These are phyloP conservation scores for Phytophthora boehmeriae DNA, from an alignment of 352 stramenopile species.

Conservation along the genomic window DNA sequence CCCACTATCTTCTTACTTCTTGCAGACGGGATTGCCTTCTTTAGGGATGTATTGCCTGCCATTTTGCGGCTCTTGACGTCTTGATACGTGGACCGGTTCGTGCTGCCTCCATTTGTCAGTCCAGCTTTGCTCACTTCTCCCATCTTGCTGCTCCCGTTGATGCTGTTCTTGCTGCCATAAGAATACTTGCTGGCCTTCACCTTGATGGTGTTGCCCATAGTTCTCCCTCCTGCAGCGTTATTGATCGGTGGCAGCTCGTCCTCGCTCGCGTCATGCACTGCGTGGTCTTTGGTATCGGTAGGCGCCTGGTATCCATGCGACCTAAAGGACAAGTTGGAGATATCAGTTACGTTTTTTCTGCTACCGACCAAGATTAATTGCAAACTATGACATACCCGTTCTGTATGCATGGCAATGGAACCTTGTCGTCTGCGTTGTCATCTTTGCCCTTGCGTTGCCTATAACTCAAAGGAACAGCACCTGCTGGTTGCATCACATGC, in stretches of 20 bases:
- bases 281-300: constrained; percentile 32
- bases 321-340: constrained; percentile 1
- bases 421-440: constrained; percentile 53
- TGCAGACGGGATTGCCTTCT: constrained; percentile 34
- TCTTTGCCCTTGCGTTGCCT: constrained; percentile 61
- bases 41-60: constrained; percentile 18
- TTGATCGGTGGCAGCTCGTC: constrained; percentile 64
- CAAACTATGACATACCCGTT: constrained; percentile 41
- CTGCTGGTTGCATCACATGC: constrained; percentile 17
- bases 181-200: constrained; percentile 39
- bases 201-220: constrained; percentile 18
- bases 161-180: constrained; percentile 25
- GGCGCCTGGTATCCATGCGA: constrained; percentile 28
- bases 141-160: constrained; percentile 29
- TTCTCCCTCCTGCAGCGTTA: constrained; percentile 14
- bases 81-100: constrained; percentile 40
- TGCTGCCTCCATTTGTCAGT: constrained; percentile 32
- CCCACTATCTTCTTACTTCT: constrained; percentile 30
- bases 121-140: constrained; percentile 28
- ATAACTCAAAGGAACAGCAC: constrained; percentile 28
- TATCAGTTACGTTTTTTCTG: neutral
- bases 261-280: constrained; percentile 34
- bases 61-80: constrained; percentile 44
- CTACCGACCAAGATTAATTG: neutral
- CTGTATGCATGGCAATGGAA: constrained; percentile 61